Conservation (phyloP, 192 early-diverging fungal species). For the Cetraspora pellucida region DNA sequence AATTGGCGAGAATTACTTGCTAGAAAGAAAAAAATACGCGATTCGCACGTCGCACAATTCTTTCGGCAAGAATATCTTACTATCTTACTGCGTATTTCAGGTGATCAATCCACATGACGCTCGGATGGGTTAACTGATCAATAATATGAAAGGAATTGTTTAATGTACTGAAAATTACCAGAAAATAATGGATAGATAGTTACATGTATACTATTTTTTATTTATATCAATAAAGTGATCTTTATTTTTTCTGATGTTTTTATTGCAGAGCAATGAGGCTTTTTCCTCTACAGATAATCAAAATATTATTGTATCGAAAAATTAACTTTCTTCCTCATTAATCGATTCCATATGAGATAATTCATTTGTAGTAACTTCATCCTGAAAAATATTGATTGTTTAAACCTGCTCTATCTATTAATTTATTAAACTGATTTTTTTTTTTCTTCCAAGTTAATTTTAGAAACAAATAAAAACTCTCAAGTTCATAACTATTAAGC, state of each 20-base stretch:
- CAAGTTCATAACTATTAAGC: too few species aligned
- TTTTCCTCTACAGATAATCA: too few species aligned
- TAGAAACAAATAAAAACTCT: too few species aligned
- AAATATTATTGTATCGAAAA: conserved; percentile 21
- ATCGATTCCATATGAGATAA: conserved; percentile 12
- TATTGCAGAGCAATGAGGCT: too few species aligned
- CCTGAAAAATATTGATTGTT: too few species aligned
- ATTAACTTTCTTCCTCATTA: conserved; percentile 16
- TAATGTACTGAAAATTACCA: conserved; percentile 18
- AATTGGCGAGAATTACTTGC: not conserved
- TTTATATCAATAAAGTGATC: conserved; percentile 21
- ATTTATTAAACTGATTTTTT: too few species aligned
- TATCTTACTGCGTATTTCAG: conserved; percentile 14
- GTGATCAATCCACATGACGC: conserved; percentile 18
- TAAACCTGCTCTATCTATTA: too few species aligned
- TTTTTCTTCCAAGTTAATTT: too few species aligned
- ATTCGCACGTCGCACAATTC: not conserved
- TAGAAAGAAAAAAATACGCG: too few species aligned
- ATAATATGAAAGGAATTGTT: too few species aligned
- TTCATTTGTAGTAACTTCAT: too few species aligned
- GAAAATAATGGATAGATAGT: conserved; percentile 14
- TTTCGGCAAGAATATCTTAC: not conserved
- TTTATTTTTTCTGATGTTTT: conserved; percentile 13
- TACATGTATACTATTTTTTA: conserved; percentile 17
- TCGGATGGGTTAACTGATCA: conserved; percentile 18